Evolutionary conservation across 306 rosid species (phyloP), one percentile per base, ranked within the genome.

Genomic region (Cicer arietinum): DNA sequence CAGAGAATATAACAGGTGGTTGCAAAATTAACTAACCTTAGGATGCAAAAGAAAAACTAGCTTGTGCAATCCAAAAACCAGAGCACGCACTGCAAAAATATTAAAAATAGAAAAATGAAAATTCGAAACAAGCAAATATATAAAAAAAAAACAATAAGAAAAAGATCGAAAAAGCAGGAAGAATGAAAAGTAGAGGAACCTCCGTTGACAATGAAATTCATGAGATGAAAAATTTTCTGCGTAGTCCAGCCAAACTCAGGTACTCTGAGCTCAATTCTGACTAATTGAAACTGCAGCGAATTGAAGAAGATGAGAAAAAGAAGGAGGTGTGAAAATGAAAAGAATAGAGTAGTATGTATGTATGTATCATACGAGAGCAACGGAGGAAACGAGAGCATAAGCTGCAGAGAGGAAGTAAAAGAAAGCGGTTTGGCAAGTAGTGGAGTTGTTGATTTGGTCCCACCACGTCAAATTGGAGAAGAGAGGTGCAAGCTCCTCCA

Each of bases 181-280:
- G 16, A 77, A 74, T 72, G 20, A 45, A 65, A 54, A 22, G 57
- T 43, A 5, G 62, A 40, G 13, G 25, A 40, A 94, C 99, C 97
- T 89, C 97, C 97, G 78, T 86, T 92, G 67, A 94, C 88, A 72
- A 94, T 74, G 86, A 94, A 94, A 82, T 94, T 94, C 99, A 92
- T 92, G 47, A 94, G 93, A 85, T 94, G 99, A 62, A 94, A 94
- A 71, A 94, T 89, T 72, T 94, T 94, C 87, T 94, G 99, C 6
- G 96, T 94, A 0, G 99, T 94, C 99, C 99, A 94, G 11, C 98
- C 95, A 63, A 89, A 94, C 61, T 91, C 94, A 3, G 98, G 98
- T 40, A 94, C 98, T 91, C 98, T 89, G 45, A 91, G 45, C 81
- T 94, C 92, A 77, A 94, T 94, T 89, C 99, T 94, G 13, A 94